Evolutionary conservation across 352 stramenopile genomes (phyloP).

Genomic region (Phytopythium ostracodes): DNA sequence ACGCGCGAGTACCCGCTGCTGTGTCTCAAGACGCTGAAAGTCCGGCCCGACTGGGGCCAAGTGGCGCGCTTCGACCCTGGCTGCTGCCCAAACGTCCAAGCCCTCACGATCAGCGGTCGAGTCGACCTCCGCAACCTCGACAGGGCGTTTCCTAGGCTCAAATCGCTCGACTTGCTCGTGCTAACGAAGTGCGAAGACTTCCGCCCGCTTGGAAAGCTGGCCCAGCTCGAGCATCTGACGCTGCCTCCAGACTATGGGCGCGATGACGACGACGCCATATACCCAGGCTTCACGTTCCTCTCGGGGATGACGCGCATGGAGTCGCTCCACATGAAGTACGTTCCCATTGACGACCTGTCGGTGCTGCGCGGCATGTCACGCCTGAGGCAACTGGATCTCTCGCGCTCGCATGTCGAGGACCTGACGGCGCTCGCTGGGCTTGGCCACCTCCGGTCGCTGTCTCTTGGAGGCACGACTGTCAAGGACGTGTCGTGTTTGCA

Average conservation of each 20-base stretch:
- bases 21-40: background rate
- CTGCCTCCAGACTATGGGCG: background rate
- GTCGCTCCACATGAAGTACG: conserved; percentile 4
- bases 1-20: background rate
- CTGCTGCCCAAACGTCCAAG: conserved; percentile 1
- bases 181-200: background rate
- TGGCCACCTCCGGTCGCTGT: background rate
- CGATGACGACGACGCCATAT: background rate
- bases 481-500: conserved; percentile 1
- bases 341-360: background rate
- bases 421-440: background rate
- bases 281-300: background rate
- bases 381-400: background rate
- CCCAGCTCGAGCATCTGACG: background rate
- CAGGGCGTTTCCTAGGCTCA: background rate
- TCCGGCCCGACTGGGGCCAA: background rate
- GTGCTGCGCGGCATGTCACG: background rate
- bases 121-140: background rate
- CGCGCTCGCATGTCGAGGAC: background rate
- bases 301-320: conserved; percentile 1
- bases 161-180: background rate
- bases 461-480: background rate
- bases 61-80: background rate
- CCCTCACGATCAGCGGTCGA: background rate
- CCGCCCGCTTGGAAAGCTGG: background rate